Evolutionary conservation across 2,329 filamentous ascomycete species (phyloP), one percentile per base, ranked within the genome.

Genomic region (Trichoderma breve): DNA sequence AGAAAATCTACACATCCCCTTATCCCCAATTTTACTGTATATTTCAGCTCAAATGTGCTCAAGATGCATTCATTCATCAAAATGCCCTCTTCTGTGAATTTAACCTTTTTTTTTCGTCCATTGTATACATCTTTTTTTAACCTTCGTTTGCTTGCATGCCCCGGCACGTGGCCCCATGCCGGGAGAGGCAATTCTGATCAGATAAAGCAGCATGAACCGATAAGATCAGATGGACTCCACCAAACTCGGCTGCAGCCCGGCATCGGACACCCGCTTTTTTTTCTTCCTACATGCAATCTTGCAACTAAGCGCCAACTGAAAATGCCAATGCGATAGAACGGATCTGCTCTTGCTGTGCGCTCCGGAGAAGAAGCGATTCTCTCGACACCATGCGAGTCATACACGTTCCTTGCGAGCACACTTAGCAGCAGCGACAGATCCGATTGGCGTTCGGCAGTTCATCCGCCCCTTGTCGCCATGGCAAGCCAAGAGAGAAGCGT

Each of bases 401-500:
- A 15, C 24, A n/a, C 15, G 30, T 8, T 24, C 55, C 21, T 12
- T 26, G 47, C 11, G 47, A 32, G 67, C 57, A 47, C 21, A 14
- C 28, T 39, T 62, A 61, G 57, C 28, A 34, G 24, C 55, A n/a
- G 43, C 28, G 34, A 32, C 65, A 14, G 32, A n/a, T 47, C 65
- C 28, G 21, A 39, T 28, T 57, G 55, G 53, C 28, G 30, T 11
- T 12, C 65, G 30, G 66, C 67, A 70, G 67, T 53, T 61, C 15
- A 36, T 15, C 18, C 21, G 11, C 63, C 18, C 55, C 24, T 63
- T 43, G 24, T 64, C 62, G 30, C 39, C 64, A 82, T 80, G 76
- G 75, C 77, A 57, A 75, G 75, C 65, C 66, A 76, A 15, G 75
- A 77, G 39, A 75, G 87, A 75, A 83, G 82, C 72, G 81, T 88